Evolutionary conservation across 805 yeast species (phyloP).

Genomic region (Blastobotrys muscicola): DNA sequence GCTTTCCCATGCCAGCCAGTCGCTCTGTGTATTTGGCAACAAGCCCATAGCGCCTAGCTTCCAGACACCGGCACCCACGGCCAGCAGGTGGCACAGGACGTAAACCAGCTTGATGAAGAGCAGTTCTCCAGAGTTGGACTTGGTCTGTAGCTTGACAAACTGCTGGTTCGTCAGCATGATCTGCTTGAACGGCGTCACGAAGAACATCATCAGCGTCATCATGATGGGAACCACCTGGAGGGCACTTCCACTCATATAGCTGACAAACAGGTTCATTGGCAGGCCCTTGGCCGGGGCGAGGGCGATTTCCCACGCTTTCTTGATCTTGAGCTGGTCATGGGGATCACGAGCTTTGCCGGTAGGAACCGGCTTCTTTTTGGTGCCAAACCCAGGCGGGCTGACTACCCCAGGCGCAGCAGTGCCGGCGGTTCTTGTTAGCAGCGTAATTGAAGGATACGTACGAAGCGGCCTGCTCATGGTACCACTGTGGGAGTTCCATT

Average conservation of each 20-base stretch:
- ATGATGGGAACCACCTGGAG: constrained; percentile 84
- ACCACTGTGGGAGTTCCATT: constrained; percentile 21
- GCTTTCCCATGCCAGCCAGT: constrained; percentile 85
- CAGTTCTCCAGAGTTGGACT: constrained; percentile 22
- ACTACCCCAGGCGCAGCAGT: not conserved
- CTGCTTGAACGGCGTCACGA: constrained; percentile 61
- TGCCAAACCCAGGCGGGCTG: not conserved
- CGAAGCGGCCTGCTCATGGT: constrained; percentile 17
- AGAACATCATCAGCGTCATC: constrained; percentile 77
- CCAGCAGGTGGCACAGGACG: constrained; percentile 39
- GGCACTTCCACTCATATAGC: constrained; percentile 86
- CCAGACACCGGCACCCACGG: constrained; percentile 70
- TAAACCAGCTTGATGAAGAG: constrained; percentile 39
- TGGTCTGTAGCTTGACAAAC: constrained; percentile 35
- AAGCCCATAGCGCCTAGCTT: constrained; percentile 83
- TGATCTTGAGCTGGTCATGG: constrained; percentile 21
- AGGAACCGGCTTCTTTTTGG: not conserved
- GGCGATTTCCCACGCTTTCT: constrained; percentile 84
- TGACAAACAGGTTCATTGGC: constrained; percentile 88
- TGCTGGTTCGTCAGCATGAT: constrained; percentile 46
- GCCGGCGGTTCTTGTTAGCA: not conserved
- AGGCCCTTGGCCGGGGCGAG: constrained; percentile 69
- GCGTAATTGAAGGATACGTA: not conserved
- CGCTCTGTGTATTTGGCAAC: constrained; percentile 77
- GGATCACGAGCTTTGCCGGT: not conserved